phyloP scores from a whole-genome alignment of 257 asterid species.

The Solanum appendiculatum region DNA sequence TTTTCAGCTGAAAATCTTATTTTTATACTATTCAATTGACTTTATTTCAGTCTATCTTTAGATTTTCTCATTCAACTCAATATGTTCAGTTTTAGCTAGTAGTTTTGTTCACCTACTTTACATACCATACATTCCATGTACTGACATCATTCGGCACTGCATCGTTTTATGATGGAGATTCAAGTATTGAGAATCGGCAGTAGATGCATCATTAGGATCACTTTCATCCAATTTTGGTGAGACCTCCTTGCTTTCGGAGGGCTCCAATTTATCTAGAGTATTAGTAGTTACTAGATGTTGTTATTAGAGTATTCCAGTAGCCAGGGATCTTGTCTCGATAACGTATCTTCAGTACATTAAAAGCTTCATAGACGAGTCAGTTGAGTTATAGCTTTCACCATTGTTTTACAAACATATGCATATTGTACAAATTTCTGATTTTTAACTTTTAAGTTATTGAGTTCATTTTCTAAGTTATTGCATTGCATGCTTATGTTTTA shows the following conservation, averaged over 20 bases:
- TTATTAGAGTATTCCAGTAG: neutral
- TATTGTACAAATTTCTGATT: neutral
- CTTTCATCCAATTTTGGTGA: too few relatives aligned
- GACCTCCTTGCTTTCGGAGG: neutral
- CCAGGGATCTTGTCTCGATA: neutral
- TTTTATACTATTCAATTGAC: neutral
- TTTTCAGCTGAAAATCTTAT: neutral
- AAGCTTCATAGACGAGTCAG: neutral
- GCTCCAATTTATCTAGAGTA: neutral
- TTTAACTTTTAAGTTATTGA: neutral
- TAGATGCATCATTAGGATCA: too few relatives aligned
- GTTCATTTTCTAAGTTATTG: neutral
- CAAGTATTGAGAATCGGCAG: too few relatives aligned
- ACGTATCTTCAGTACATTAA: neutral
- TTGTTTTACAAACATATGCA: neutral
- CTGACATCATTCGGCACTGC: neutral
- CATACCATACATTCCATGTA: neutral
- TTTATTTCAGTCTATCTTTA: neutral
- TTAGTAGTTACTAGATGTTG: too few relatives aligned
- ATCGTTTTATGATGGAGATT: too few relatives aligned
- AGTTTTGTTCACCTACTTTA: neutral
- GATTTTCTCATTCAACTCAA: neutral
- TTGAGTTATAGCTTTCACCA: neutral
- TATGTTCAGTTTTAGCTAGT: neutral
- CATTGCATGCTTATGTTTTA: neutral